Evolutionary conservation across 805 yeast species (phyloP), one percentile per base, ranked within the genome.

Genomic region (Cyberlindnera maclurae): DNA sequence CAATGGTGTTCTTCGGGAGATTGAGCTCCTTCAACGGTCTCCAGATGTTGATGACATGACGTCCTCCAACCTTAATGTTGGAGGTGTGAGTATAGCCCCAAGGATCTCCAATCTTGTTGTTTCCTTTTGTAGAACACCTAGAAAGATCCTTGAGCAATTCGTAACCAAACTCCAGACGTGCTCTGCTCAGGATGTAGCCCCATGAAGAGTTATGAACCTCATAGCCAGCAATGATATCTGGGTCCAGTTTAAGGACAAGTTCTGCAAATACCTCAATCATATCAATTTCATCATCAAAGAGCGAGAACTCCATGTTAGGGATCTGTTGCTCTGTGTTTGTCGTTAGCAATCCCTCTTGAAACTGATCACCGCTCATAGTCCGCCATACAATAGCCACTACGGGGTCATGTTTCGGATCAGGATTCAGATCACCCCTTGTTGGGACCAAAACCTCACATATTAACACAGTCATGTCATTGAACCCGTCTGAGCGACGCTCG

Each of bases 1-100:
- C 97, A 6, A 90, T 56, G 0, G 89, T 73, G 51, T 86, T 88
- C 39, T 75, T 77, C 3, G 74, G 67, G 34, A 90, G 60, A 36
- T 71, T 74, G 22, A 84, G 45, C 20, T 83, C 94, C 39, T 84
- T 64, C 38, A 93, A 46, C 3, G 77, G 59, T 47, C 96, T 64
- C 98, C 98, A 93, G 1, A 90, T 63, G 52, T 89, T 90, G 22
- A 93, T 52, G 51, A 84, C 66, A 54, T 90, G 95, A 28, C 99
- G 58, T 0, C 99, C 98, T 10, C 79, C 71, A 1, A 89, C 68
- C 33, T 56, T 63, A 10, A 86, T 70, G 1, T 73, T 75, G 0
- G 95, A 73, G 0, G 94, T 82, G 52, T 85, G 89, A 0, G 82
- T 75, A 44, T 75, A 76, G 0, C 96, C 95, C 90, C 94, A 88